Evolutionary conservation across 805 yeast species (phyloP).

Genomic region (Metschnikowia kunwiensis): DNA sequence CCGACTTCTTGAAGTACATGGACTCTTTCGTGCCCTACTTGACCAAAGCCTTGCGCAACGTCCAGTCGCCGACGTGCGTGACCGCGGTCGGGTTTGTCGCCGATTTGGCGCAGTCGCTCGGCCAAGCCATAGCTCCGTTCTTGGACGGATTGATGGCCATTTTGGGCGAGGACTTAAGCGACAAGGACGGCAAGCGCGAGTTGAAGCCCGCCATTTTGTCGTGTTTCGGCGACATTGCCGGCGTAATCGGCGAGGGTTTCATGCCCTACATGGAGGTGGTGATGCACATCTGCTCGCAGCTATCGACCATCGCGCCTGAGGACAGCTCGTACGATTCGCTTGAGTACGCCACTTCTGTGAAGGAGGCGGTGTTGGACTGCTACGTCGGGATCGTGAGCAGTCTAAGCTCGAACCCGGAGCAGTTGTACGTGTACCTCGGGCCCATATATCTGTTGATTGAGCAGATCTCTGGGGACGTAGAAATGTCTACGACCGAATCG

Average conservation of each 20-base stretch:
- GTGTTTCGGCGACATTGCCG: slow-evolving; percentile 93
- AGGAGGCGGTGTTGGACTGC: slow-evolving; percentile 90
- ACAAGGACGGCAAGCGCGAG: slow-evolving; percentile 68
- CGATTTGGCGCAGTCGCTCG: slow-evolving; percentile 87
- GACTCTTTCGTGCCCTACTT: slow-evolving; percentile 80
- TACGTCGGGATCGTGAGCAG: slow-evolving; percentile 96
- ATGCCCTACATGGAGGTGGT: slow-evolving; percentile 75
- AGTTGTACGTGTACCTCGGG: slow-evolving; percentile 61
- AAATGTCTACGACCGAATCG: slow-evolving; percentile 60
- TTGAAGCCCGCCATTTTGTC: slow-evolving; percentile 85
- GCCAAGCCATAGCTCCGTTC: slow-evolving; percentile 67
- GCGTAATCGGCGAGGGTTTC: slow-evolving; percentile 77
- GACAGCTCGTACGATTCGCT: slow-evolving; percentile 70
- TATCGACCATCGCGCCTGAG: slow-evolving; percentile 59
- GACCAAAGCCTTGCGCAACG: slow-evolving; percentile 72
- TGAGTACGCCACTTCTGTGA: slow-evolving; percentile 68
- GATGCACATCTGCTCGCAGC: slow-evolving; percentile 70
- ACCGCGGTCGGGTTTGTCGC: slow-evolving; percentile 95
- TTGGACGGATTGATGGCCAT: slow-evolving; percentile 79
- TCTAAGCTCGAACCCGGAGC: slow-evolving; percentile 63
- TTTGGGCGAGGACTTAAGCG: slow-evolving; percentile 69
- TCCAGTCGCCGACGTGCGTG: slow-evolving; percentile 77
- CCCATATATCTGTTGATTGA: slow-evolving; percentile 70
- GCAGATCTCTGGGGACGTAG: slow-evolving; percentile 55
- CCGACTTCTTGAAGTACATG: slow-evolving; percentile 70